Base-by-base conservation (phyloP, 1,284 basidiomycete species). In the Pascua sp. region DNA sequence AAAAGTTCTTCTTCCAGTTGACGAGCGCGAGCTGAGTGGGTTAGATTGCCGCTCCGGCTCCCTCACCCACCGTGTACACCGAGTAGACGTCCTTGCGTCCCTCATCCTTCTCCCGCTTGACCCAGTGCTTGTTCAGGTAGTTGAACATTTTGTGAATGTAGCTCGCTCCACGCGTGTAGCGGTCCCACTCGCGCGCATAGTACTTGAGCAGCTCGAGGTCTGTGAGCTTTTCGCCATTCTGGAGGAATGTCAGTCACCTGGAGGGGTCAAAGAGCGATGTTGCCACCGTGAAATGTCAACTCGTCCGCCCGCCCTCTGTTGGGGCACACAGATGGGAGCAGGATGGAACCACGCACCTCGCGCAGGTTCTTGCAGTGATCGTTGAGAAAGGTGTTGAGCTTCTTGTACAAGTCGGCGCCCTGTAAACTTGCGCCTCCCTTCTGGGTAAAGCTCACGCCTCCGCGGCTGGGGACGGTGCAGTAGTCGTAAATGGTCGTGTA, bases 101-200 rank as follows among this genome's bases (percentile, higher is more conserved):
- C 75, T 99, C 95, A 69, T 98, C 96, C 73, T 95, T 88, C 76
- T 98, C 94, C 47, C 95, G 86, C 80, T 96, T 97, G 49, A 99
- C 94, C 96, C 96, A 99, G 79, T 98, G 93, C 58, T 95, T 90
- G 76, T 98, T 98, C 60, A 98, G 85, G 78, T 98, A 98, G 17
- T 91, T 89, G 81, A 98, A 98, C 44, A 98, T 80, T 60, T 93
- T 87, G 72, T 96, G 93, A 71, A 98, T 88, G 75, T 94, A 98
- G 76, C 91, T 92, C 10, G 95, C 93, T 57, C 95, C 95, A 0
- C 87, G 92, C 0, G 95, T 98, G 79, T 97, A 98, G 44, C 92
- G 84, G 71, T 93, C 89, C 95, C 96, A 98, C 75, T 97, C 90
- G 55, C 81, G 77, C 4, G 91, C 91, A 71, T 98, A 98, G 78